Evolutionary conservation across 805 yeast genomes (phyloP), one percentile per base, ranked within the genome.

Genomic region (Sugiyamaella valdiviana): DNA sequence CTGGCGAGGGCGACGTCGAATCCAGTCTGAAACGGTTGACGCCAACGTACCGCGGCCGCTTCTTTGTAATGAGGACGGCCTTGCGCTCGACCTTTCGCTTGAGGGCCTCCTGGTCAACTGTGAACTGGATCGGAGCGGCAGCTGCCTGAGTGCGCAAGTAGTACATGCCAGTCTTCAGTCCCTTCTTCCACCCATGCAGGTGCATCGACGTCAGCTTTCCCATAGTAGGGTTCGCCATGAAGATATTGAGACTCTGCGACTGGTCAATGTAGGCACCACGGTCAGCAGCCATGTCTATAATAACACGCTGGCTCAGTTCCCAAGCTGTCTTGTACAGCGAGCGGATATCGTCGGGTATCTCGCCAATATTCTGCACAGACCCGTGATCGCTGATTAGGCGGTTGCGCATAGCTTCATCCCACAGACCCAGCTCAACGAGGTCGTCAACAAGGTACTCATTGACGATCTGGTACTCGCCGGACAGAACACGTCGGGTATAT

Each of bases 91-190:
- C 24, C 26, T 21, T 39, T 44, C 36, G 43, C 26, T 21, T 41
- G 43, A 22, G 36, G 6, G 49, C 39, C 37, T 65, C 66, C 52
- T 69, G 71, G 54, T 78, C 84, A 43, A 83, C 70, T 6, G 91
- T 84, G 64, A 89, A 89, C 68, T 90, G 95, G 63, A 89, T 91
- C 40, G 98, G 96, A 48, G 93, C 83, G 26, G 95, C 78, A 16
- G 98, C 98, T 49, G 97, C 95, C 71, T 85, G 95, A 1, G 97
- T 89, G 69, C 98, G 79, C 64, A 91, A 73, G 69, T 91, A 91
- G 73, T 91, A 91, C 86, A 91, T 86, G 59, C 99, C 99, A 2
- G 99, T 91, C 75, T 91, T 91, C 64, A 91, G 77, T 45, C 99
- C 98, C 70, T 82, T 85, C 73, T 83, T 82, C 99, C 99, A 91